Evolutionary conservation across 2,329 filamentous ascomycete genomes (phyloP).

Genomic region (Pestalotiopsis sp.): DNA sequence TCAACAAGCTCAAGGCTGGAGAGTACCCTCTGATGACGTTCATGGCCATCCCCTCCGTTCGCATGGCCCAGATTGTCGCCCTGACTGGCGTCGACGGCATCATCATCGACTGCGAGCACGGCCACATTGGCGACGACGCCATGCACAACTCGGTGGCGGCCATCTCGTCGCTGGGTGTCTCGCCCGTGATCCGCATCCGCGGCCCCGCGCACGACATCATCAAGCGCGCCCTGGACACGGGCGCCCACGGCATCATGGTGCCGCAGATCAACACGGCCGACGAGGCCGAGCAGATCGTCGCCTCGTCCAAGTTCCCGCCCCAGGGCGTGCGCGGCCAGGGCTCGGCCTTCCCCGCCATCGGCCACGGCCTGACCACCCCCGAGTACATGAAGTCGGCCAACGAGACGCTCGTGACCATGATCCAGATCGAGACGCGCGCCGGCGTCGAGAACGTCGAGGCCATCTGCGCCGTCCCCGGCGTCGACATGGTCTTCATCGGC

Average conservation of each 20-base stretch:
- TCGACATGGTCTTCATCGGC: conserved; percentile 6
- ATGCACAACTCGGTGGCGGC: conserved; percentile 8
- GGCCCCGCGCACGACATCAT: conserved; percentile 7
- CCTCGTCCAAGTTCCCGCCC: neutral
- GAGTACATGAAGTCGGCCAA: conserved; percentile 10
- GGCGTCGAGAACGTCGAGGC: conserved; percentile 3
- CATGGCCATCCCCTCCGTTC: conserved; percentile 3
- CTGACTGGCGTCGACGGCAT: conserved; percentile 7
- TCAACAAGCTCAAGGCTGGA: conserved; percentile 6
- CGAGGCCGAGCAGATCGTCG: conserved; percentile 1
- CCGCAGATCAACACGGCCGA: conserved; percentile 6
- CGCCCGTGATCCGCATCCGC: conserved; percentile 4
- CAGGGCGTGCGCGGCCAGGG: conserved; percentile 6
- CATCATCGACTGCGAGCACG: conserved; percentile 8
- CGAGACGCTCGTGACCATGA: conserved; percentile 3
- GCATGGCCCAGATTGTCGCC: neutral
- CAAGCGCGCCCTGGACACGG: conserved; percentile 4
- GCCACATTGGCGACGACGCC: conserved; percentile 7
- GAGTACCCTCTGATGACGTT: conserved; percentile 6
- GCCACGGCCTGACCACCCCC: conserved; percentile 4
- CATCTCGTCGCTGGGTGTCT: conserved; percentile 1
- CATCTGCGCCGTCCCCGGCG: conserved; percentile 1
- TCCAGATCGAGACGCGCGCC: conserved; percentile 2
- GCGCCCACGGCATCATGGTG: conserved; percentile 9
- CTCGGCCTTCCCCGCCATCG: conserved; percentile 7